phyloP scores from a whole-genome alignment of 352 stramenopile species.

The Phytophthora chlamydospora region DNA sequence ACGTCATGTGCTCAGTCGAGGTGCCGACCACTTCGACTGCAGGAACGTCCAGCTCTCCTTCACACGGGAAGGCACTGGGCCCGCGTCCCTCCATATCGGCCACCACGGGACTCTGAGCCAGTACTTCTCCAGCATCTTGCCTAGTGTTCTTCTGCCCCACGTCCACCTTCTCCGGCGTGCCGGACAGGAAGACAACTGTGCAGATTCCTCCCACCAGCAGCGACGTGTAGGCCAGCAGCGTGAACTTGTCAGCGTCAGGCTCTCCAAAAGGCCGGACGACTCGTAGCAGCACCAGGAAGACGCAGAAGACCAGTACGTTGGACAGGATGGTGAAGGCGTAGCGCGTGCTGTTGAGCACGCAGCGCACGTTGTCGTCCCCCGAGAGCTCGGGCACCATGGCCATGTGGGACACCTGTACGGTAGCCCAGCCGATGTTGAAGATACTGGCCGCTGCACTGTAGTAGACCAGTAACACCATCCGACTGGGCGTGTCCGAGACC shows the following conservation, averaged over 20 bases:
- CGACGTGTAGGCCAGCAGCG: slow-evolving; percentile 73
- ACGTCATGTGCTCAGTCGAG: slow-evolving; percentile 60
- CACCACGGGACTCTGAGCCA: slow-evolving; percentile 61
- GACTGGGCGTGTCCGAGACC: slow-evolving; percentile 63
- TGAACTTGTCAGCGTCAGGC: slow-evolving; percentile 79
- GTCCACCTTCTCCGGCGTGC: slow-evolving; percentile 66
- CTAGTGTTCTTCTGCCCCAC: slow-evolving; percentile 29
- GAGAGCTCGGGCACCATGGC: slow-evolving; percentile 86
- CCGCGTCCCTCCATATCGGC: slow-evolving; percentile 53
- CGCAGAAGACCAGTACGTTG: slow-evolving; percentile 86
- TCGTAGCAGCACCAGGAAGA: slow-evolving; percentile 74
- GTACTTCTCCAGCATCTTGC: slow-evolving; percentile 26
- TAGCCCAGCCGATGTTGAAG: slow-evolving; percentile 88
- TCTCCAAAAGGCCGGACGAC: slow-evolving; percentile 66
- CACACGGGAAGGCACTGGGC: slow-evolving; percentile 53
- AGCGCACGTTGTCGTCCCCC: slow-evolving; percentile 76
- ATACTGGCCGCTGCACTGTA: slow-evolving; percentile 78
- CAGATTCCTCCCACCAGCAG: slow-evolving; percentile 68
- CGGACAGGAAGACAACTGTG: slow-evolving; percentile 67
- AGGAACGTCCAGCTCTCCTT: slow-evolving; percentile 53
- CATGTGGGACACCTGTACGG: slow-evolving; percentile 88
- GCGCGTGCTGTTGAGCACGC: slow-evolving; percentile 80
- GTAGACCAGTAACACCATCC: slow-evolving; percentile 68
- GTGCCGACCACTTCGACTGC: slow-evolving; percentile 27
- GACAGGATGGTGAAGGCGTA: slow-evolving; percentile 90